phyloP scores from a whole-genome alignment of 2,329 filamentous ascomycete species.

The Aspergillus sp. region DNA sequence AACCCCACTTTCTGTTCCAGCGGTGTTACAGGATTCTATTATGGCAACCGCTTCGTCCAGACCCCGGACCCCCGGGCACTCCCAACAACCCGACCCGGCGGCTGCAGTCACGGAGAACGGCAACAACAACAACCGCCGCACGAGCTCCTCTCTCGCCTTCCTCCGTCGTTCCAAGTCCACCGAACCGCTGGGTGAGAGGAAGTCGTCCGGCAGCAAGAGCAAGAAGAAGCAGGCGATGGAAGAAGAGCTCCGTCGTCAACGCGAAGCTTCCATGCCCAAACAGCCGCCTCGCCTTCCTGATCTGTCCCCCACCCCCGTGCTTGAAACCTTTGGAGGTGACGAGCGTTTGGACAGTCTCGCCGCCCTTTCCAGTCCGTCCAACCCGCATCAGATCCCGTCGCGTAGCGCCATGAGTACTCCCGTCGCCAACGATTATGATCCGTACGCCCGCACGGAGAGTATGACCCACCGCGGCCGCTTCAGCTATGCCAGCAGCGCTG shows the following conservation, averaged over 20 bases:
- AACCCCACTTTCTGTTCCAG: slow-evolving; percentile 18
- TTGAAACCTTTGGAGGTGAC: slow-evolving; percentile 63
- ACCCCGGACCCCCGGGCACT: slow-evolving; percentile 35
- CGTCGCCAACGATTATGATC: slow-evolving; percentile 56
- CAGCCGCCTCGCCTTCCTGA: slow-evolving; percentile 57
- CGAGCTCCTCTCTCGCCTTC: slow-evolving; percentile 53
- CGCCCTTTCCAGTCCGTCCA: slow-evolving; percentile 46
- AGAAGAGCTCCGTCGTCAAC: slow-evolving; percentile 55
- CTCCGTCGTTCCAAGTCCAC: slow-evolving; percentile 67
- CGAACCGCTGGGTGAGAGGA: slow-evolving; percentile 57
- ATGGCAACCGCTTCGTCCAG: slow-evolving; percentile 35
- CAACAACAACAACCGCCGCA: slow-evolving; percentile 35
- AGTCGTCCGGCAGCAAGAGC: slow-evolving; percentile 33
- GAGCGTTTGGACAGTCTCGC: slow-evolving; percentile 60
- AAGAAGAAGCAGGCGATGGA: slow-evolving; percentile 42
- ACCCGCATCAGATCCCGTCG: slow-evolving; percentile 23
- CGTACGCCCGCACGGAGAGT: slow-evolving; percentile 82
- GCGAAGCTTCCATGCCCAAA: slow-evolving; percentile 54
- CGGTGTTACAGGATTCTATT: slow-evolving; percentile 19
- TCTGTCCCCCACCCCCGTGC: slow-evolving; percentile 44
- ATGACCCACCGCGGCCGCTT: slow-evolving; percentile 96
- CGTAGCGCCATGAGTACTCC: slow-evolving; percentile 24
- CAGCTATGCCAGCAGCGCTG: slow-evolving; percentile 89
- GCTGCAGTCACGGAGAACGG: slow-evolving; percentile 35
- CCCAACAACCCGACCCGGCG: slow-evolving; percentile 30